A percentile compares a stretch with the other conserved stretches of the same genome.
Evolutionary conservation across 108 stramenopile genomes (phyloP).

Genomic region (Hondaea fermentalgiana): DNA sequence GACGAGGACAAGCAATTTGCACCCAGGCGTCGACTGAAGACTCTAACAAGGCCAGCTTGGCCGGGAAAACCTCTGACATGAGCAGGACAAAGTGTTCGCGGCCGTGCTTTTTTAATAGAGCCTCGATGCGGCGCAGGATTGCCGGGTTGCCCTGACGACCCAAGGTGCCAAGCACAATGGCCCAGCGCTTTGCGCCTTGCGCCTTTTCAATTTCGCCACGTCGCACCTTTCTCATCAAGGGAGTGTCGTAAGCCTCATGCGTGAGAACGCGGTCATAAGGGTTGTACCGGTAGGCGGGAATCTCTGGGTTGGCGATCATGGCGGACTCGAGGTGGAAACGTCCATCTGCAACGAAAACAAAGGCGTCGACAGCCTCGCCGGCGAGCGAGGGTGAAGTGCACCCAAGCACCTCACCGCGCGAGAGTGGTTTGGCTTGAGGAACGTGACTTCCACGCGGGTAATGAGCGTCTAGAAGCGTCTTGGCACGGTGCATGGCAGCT

Average conservation of each 20-base stretch:
- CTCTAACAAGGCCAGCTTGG: constrained; percentile 65
- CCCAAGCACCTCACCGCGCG: constrained; percentile 82
- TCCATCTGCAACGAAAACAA: constrained; percentile 93
- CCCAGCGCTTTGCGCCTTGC: constrained; percentile 54
- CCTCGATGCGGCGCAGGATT: constrained; percentile 63
- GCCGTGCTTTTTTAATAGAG: constrained; percentile 46
- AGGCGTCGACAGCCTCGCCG: constrained; percentile 42
- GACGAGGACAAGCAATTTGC: constrained; percentile 93
- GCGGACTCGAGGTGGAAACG: constrained; percentile 95
- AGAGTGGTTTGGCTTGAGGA: constrained; percentile 72
- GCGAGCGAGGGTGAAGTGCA: constrained; percentile 79
- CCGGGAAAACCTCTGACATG: constrained; percentile 77
- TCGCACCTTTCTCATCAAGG: constrained; percentile 69
- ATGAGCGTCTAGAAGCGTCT: constrained; percentile 36
- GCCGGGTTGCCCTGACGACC: constrained; percentile 97
- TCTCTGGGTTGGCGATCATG: constrained; percentile 87
- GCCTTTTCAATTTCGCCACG: constrained; percentile 37
- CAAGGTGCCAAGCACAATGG: constrained; percentile 86
- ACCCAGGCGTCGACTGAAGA: constrained; percentile 77
- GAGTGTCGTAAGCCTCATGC: constrained; percentile 75
- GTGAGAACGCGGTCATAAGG: constrained; percentile 86
- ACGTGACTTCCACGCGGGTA: background rate
- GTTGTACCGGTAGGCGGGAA: constrained; percentile 82
- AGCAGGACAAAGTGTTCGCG: constrained; percentile 66
- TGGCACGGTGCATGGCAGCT: constrained; percentile 67